phyloP scores from a whole-genome alignment of 352 stramenopile species.

The Phytophthora pluvialis region DNA sequence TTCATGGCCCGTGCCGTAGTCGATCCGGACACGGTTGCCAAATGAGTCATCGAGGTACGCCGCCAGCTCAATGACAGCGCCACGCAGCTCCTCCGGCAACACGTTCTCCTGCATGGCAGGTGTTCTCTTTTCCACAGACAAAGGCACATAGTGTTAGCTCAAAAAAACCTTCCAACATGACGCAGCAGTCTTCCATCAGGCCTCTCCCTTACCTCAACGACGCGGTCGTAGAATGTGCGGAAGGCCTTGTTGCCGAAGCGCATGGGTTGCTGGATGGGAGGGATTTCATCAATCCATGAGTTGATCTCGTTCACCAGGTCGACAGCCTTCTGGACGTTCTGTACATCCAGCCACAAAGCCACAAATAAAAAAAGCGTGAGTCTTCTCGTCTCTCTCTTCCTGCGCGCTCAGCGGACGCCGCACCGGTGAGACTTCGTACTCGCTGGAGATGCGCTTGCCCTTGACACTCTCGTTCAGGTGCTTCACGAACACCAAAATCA shows the following conservation, averaged over 20 bases:
- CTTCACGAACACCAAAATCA: conserved; percentile 85
- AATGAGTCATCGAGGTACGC: conserved; percentile 97
- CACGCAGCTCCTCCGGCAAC: conserved; percentile 60
- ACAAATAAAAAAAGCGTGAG: conserved; percentile 1
- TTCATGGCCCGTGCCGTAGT: conserved; percentile 99
- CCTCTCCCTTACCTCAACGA: conserved; percentile 61
- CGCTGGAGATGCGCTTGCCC: conserved; percentile 61
- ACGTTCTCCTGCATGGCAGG: conserved; percentile 65
- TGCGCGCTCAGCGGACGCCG: conserved; percentile 8
- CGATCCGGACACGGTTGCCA: conserved; percentile 96
- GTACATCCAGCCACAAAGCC: conserved; percentile 3
- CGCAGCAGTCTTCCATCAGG: neutral
- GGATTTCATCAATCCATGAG: conserved; percentile 92
- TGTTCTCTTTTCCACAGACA: conserved; percentile 43
- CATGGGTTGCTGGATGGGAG: conserved; percentile 93
- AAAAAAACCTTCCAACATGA: neutral
- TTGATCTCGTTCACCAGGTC: conserved; percentile 69
- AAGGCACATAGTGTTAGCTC: conserved; percentile 13
- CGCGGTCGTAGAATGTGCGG: conserved; percentile 88
- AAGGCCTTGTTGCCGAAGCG: conserved; percentile 96
- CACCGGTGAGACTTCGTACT: conserved; percentile 72
- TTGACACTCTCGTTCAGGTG: conserved; percentile 84
- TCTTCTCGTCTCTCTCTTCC: neutral
- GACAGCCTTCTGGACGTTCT: conserved; percentile 83
- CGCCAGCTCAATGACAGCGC: conserved; percentile 90